These are phyloP conservation scores for Corymbia maculata DNA, from an alignment of 345 rosid genomes.

Conservation along the genomic window DNA sequence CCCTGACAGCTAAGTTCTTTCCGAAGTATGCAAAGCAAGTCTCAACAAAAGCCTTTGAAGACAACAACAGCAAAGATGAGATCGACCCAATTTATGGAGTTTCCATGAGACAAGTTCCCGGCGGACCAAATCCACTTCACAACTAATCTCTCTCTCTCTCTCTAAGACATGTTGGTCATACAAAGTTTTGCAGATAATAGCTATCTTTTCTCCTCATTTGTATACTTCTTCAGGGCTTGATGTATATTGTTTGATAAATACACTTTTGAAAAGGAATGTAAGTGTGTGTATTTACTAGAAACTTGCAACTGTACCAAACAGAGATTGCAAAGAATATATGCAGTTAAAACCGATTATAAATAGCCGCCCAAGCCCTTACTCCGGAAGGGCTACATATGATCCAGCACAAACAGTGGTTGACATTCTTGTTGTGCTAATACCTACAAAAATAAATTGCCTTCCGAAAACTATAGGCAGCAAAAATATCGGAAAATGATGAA, in stretches of 20 bases:
- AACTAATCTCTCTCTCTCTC: slow-evolving; percentile 14
- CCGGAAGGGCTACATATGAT: neutral
- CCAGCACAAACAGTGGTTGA: neutral
- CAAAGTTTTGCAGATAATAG: slow-evolving; percentile 17
- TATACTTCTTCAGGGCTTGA: neutral
- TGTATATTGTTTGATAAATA: neutral
- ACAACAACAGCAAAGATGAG: neutral
- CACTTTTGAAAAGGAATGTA: neutral
- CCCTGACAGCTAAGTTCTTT: neutral
- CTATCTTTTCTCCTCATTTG: neutral
- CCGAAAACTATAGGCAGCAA: neutral
- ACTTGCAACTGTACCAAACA: neutral
- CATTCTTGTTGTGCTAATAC: neutral
- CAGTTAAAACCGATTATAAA: neutral
- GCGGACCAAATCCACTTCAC: slow-evolving; percentile 57
- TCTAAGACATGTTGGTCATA: neutral
- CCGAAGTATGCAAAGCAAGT: neutral
- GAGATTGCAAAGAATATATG: neutral
- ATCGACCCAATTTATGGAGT: slow-evolving; percentile 17
- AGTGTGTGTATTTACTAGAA: neutral
- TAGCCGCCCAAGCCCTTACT: neutral
- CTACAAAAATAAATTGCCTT: neutral
- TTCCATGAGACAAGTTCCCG: slow-evolving; percentile 35
- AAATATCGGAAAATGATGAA: neutral
- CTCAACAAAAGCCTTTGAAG: neutral